phyloP scores from a whole-genome alignment of 345 rosid species.

The Lepidium sativum region DNA sequence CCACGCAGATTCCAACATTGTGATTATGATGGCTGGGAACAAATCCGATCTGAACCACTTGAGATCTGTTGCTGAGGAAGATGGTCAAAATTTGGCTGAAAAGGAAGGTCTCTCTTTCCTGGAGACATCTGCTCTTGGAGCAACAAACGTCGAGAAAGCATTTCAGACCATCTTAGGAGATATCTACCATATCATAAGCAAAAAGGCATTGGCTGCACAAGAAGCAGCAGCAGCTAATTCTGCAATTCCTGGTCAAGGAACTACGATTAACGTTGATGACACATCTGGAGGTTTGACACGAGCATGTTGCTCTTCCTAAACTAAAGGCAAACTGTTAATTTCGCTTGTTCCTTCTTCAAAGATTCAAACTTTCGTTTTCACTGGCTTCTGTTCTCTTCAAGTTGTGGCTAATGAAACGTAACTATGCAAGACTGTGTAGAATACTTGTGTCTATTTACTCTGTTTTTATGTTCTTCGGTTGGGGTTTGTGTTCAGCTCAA shows the following conservation, averaged over 20 bases:
- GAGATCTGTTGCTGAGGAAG: conserved; percentile 53
- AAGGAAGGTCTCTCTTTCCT: conserved; percentile 64
- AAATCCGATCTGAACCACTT: conserved; percentile 63
- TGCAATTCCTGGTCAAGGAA: conserved; percentile 48
- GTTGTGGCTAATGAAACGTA: conserved; percentile 34
- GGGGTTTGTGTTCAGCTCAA: conserved; percentile 17
- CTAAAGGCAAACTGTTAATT: conserved; percentile 4
- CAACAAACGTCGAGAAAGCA: conserved; percentile 63
- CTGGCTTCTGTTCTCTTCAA: conserved; percentile 6
- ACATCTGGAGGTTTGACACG: conserved; percentile 36
- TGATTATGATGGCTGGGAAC: conserved; percentile 75
- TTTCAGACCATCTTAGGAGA: conserved; percentile 56
- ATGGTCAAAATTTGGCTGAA: conserved; percentile 52
- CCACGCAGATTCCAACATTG: conserved; percentile 74
- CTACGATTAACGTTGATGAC: conserved; percentile 53
- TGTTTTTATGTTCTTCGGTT: no score
- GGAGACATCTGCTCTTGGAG: conserved; percentile 67
- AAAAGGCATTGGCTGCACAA: conserved; percentile 62
- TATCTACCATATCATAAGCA: conserved; percentile 65
- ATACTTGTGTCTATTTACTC: conserved; percentile 25
- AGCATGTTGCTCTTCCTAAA: conserved; percentile 57
- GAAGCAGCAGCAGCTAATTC: conserved; percentile 48
- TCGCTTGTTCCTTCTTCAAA: background rate
- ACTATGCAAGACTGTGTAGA: conserved; percentile 36
- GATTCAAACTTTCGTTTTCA: conserved; percentile 15